Evolutionary conservation across 345 rosid genomes (phyloP), one percentile per base, ranked within the genome.

Genomic region (Bruguiera sexangula): DNA sequence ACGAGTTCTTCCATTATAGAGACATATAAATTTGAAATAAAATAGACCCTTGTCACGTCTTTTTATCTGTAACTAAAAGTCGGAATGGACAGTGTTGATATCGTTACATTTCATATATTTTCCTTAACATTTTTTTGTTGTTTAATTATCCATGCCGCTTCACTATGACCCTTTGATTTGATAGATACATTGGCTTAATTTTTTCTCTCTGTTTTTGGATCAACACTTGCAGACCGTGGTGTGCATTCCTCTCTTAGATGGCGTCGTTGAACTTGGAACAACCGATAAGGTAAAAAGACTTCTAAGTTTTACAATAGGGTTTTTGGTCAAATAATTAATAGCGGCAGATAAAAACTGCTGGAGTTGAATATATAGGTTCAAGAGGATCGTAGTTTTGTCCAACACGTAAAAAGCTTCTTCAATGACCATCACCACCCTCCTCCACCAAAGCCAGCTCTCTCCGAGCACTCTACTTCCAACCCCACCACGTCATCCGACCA

Each of bases 181-280:
- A 22, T 30, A 30, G 2, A 32, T 24, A 0, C 52, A 43, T 21
- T 67, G 34, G 1, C 31, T 37, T 37, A 4, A 27, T 54, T 60
- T 29, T 27, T 26, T 64, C 36, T 36, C 16, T 26, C 52, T 21
- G 26, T 59, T 27, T 43, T 4, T 46, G 8, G 10, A 27, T 8
- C 10, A 20, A 27, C 52, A 37, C 18, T 63, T 73, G 68, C 89
- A 96, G 98, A 96, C 99, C 1, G 93, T 90, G 48, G 86, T 96
- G 16, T 92, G 99, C 80, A 87, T 92, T 75, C 98, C 99, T 36
- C 78, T 96, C 56, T 86, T 88, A 13, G 93, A 90, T 71, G 98
- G 99, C 2, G 95, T 92, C 4, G 86, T 96, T 67, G 99, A 96
- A 71, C 66, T 96, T 26, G 99, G 98, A 39, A 75, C 94, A 4